Conservation (phyloP, 257 asterid genomes). For the Penstemon newberryi region DNA sequence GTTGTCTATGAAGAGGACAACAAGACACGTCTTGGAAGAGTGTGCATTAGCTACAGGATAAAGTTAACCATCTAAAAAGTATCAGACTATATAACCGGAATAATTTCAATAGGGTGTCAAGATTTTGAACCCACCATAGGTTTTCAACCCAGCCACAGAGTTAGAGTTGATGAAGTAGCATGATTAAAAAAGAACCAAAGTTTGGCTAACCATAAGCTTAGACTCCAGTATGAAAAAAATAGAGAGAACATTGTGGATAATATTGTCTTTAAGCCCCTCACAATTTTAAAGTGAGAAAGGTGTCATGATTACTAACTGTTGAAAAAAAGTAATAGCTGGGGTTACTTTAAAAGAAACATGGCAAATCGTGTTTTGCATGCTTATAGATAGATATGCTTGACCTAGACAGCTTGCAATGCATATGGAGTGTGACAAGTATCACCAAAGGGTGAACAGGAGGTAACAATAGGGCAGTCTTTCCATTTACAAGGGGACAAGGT, state of each 20-base stretch:
- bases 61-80: slow-evolving; percentile 14
- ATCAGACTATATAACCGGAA: not conserved
- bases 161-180: not conserved
- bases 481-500: slow-evolving; percentile 12
- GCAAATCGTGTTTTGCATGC: not conserved
- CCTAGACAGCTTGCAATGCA: not conserved
- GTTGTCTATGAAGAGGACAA: slow-evolving; percentile 19
- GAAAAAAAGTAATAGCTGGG: not conserved
- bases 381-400: not conserved
- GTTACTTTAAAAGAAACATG: not conserved
- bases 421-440: slow-evolving; percentile 11
- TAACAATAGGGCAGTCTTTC: not conserved
- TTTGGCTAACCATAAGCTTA: slow-evolving; percentile 10
- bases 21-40: slow-evolving; percentile 20
- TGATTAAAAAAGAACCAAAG: slow-evolving; percentile 7
- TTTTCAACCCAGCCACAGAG: slow-evolving; percentile 8
- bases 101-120: not conserved
- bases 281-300: not conserved
- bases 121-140: not conserved
- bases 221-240: slow-evolving; percentile 9
- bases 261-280: slow-evolving; percentile 1
- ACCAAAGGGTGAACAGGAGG: slow-evolving; percentile 14
- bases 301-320: slow-evolving; percentile 3
- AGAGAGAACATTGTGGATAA: slow-evolving; percentile 13
- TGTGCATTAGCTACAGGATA: slow-evolving; percentile 13